These are phyloP conservation scores for Tolypocladium guangdongense DNA, from an alignment of 2,329 filamentous ascomycete genomes.

Conservation along the genomic window DNA sequence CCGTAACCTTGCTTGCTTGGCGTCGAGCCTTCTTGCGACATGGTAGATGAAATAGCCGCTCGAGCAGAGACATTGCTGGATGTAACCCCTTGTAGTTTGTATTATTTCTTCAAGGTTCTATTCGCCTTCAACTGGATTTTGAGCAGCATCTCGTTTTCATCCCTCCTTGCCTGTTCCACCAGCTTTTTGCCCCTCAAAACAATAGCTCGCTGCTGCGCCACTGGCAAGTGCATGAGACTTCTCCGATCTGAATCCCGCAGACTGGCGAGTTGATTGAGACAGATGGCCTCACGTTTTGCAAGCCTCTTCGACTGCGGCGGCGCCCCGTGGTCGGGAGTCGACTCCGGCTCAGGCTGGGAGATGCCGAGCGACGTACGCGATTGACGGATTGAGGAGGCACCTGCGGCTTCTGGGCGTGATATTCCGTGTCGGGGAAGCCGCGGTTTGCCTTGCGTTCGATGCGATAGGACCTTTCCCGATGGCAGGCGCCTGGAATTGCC, in stretches of 20 bases:
- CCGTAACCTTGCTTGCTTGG: too few relatives aligned
- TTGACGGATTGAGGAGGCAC: not conserved
- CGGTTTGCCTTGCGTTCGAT: not conserved
- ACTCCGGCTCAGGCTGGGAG: not conserved
- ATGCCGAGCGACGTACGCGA: not conserved
- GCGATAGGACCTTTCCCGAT: not conserved
- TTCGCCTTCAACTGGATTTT: not conserved
- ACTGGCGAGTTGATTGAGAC: not conserved
- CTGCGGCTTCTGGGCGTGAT: not conserved
- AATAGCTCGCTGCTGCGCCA: slow-evolving; percentile 6
- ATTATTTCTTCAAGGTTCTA: not conserved
- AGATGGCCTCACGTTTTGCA: slow-evolving; percentile 8
- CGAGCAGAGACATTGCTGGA: too few relatives aligned
- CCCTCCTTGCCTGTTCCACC: not conserved
- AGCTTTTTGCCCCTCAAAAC: not conserved
- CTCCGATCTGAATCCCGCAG: slow-evolving; percentile 6
- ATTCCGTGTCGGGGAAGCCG: not conserved
- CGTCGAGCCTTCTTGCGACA: too few relatives aligned
- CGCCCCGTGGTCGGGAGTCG: not conserved
- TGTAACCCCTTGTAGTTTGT: too few relatives aligned
- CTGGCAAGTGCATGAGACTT: slow-evolving; percentile 10
- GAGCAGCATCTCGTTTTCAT: not conserved
- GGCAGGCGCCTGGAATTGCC: not conserved
- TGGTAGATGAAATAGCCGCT: too few relatives aligned
- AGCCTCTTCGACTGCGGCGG: slow-evolving; percentile 1